phyloP scores from a whole-genome alignment of 1,284 basidiomycete species.

The Apiotrichum akiyoshidainum region DNA sequence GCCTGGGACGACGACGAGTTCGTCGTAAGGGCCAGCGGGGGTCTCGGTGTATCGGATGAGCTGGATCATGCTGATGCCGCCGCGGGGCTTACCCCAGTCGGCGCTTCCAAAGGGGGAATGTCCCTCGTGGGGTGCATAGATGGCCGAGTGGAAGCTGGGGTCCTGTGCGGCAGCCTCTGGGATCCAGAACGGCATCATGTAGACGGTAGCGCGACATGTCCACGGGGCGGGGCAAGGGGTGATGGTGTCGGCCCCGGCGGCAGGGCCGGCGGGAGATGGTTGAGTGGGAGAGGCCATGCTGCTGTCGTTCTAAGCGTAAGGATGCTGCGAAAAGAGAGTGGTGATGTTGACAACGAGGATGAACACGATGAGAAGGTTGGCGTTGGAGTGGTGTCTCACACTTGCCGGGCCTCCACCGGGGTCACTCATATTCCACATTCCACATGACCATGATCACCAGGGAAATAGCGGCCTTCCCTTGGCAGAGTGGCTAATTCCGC shows the following conservation, averaged over 20 bases:
- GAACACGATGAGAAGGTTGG: too few species aligned
- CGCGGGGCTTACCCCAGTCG: slow-evolving; percentile 2
- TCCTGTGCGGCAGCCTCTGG: neutral
- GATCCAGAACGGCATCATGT: slow-evolving; percentile 2
- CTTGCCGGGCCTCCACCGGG: too few species aligned
- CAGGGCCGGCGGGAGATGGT: neutral
- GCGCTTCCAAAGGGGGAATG: neutral
- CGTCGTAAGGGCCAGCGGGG: slow-evolving; percentile 9
- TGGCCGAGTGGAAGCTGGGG: neutral
- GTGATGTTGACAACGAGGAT: too few species aligned
- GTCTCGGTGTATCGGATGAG: slow-evolving; percentile 9
- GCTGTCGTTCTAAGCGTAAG: too few species aligned
- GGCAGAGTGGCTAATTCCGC: too few species aligned
- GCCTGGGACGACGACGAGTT: slow-evolving; percentile 10
- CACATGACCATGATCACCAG: too few species aligned
- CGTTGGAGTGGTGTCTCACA: too few species aligned
- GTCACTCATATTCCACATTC: too few species aligned
- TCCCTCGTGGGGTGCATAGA: slow-evolving; percentile 11
- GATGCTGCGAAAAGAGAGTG: neutral
- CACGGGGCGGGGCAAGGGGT: slow-evolving; percentile 4
- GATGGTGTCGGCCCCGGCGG: neutral
- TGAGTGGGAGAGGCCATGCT: neutral
- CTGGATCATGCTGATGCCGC: slow-evolving; percentile 9
- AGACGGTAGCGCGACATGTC: slow-evolving; percentile 8
- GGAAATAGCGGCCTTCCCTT: too few species aligned